Base-by-base conservation (phyloP, 345 rosid species). In the Citrus medica region DNA sequence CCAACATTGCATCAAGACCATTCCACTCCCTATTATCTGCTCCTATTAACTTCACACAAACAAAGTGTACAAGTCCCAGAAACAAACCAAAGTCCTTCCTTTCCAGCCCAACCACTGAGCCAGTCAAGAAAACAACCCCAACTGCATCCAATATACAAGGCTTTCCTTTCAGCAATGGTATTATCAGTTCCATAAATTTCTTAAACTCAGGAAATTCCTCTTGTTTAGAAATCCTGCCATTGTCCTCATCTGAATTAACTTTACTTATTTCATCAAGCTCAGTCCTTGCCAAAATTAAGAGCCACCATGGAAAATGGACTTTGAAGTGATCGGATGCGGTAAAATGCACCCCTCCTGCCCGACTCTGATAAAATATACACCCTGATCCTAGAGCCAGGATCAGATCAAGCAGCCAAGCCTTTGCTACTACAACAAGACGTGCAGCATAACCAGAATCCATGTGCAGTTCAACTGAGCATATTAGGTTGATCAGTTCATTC, bases 401-500 rank as follows among this genome's bases (percentile, higher is more conserved):
- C 84, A 94, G 75, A 90, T 96, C 99, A 61, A 98, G 97, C 78
- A 96, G 80, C 97, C 99, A 96, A 63, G 91, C 84, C 84, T 84
- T 92, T 60, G 86, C 84, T 73, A 80, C 90, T 59, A 91, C 81
- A 70, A 90, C 62, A 78, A 94, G 81, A 42, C 88, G 87, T 53
- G 83, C 83, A 32, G 94, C 93, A 16, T 76, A 86, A 64, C 81
- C 82, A 22, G 90, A 86, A 55, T 97, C 88, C 78, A 89, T 14
- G 63, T 78, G 79, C 73, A 76, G 56, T 83, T 94, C 98, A 62
- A 83, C 78, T 7, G 86, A 78, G 56, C 82, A 66, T 63, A 91
- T 79, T 38, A 96, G 82, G 80, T 88, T 88, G 33, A 94, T 82
- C 88, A 96, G 74, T 80, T 80, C 76, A 78, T 88, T 91, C 62